Evolutionary conservation across 345 rosid genomes (phyloP), one percentile per base, ranked within the genome.

Genomic region (Sisymbrium irio): DNA sequence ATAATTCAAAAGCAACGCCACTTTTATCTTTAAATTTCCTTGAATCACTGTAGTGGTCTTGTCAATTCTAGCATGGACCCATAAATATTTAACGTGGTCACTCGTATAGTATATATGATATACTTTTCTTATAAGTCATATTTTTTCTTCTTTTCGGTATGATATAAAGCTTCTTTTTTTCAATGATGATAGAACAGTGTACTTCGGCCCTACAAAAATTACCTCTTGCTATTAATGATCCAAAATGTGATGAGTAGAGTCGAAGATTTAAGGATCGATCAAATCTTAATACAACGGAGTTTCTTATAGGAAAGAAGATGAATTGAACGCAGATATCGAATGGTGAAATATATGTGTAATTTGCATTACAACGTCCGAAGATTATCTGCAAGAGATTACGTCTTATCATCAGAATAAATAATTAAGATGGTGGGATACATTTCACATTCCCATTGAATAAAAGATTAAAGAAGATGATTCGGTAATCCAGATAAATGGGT

Each of bases 61-160:
- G 80, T 77, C 80, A 71, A 77, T 71, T 77, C 72, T 47, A 47
- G 56, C 55, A 64, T 77, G 80, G 76, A 71, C 76, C 80, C 80
- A 77, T 57, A 77, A 77, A 71, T 71, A 77, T 77, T 56, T 71
- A 76, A 76, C 75, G 65, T 76, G 65, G 72, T 57, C 66, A 70
- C 56, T 77, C 63, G 67, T 57, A 77, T 77, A 70, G 62, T 70
- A 11, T 51, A 44, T 57, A 69, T 56, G 76, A 77, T 77, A 61
- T 71, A 70, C 76, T 77, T 71, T 77, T 71, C 44, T 76, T 60
- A 27, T 7, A 39, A 77, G 30, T 27, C 66, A 45, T 77, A 5
- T 27, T 33, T 55, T 18, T 55, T n/a, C 58, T 32, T 42, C 19
- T 49, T 51, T 50, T 60, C 10, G 32, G 56, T 68, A 61, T 75